phyloP scores from a whole-genome alignment of 2,329 filamentous ascomycete genomes.

The Diatrype stigma region DNA sequence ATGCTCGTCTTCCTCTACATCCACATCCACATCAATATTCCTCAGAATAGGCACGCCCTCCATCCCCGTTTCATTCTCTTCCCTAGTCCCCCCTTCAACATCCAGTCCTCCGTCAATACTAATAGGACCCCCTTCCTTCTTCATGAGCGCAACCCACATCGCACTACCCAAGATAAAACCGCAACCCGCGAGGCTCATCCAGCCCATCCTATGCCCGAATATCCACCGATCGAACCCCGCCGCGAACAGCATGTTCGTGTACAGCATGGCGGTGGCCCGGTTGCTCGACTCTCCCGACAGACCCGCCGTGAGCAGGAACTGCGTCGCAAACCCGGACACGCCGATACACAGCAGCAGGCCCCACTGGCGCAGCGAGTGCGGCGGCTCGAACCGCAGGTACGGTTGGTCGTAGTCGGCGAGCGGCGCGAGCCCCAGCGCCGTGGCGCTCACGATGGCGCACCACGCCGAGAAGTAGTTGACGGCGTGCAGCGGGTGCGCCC shows the following conservation, averaged over 20 bases:
- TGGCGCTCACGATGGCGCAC: conserved; percentile 63
- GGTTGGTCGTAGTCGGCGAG: conserved; percentile 36
- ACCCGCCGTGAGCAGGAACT: conserved; percentile 78
- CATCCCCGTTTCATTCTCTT: conserved; percentile 11
- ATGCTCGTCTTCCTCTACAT: conserved; percentile 7
- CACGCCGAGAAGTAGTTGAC: conserved; percentile 79
- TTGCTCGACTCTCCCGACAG: conserved; percentile 66
- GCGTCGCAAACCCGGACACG: conserved; percentile 73
- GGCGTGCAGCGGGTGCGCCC: conserved; percentile 76
- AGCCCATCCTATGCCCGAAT: conserved; percentile 47
- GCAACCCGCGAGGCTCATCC: conserved; percentile 46
- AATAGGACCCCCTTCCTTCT: conserved; percentile 26
- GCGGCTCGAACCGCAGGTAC: conserved; percentile 39
- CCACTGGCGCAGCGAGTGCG: conserved; percentile 53
- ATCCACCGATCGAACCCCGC: conserved; percentile 48
- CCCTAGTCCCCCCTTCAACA: background rate
- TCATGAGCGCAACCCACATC: conserved; percentile 45
- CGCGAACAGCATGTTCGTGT: conserved; percentile 55
- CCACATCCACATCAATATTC: conserved; percentile 30
- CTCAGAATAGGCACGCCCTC: conserved; percentile 2
- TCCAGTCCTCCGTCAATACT: too few relatives aligned
- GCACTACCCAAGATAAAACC: conserved; percentile 51
- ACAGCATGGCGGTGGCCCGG: conserved; percentile 53
- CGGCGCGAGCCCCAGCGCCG: conserved; percentile 53
- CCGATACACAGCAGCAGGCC: conserved; percentile 64